Percentiles rank a stretch among this genome's conserved stretches.
phyloP scores from a whole-genome alignment of 345 rosid species.

The Clausena lansium region DNA sequence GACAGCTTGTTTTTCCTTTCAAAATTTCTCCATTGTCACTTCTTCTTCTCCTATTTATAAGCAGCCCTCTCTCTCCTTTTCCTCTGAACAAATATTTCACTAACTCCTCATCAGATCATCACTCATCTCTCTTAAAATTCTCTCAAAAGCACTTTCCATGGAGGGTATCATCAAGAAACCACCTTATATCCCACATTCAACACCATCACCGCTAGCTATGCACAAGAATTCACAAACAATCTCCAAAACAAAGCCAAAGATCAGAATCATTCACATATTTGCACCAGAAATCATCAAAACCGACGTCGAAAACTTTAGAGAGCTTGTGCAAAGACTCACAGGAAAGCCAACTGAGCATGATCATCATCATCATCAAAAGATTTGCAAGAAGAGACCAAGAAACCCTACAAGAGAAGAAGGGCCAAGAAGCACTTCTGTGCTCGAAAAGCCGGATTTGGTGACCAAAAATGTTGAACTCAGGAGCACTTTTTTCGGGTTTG shows the following conservation, averaged over 20 bases:
- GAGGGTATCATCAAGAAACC: constrained; percentile 38
- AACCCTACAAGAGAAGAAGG: constrained; percentile 15
- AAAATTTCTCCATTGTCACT: neutral
- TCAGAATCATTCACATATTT: constrained; percentile 80
- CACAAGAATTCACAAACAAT: constrained; percentile 48
- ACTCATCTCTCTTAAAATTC: constrained; percentile 13
- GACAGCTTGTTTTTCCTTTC: constrained; percentile 26
- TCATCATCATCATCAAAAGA: constrained; percentile 13
- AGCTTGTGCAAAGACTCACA: constrained; percentile 86
- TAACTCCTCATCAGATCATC: constrained; percentile 31
- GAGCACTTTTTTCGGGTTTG: constrained; percentile 26
- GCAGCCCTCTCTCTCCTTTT: constrained; percentile 12
- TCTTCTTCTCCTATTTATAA: constrained; percentile 22
- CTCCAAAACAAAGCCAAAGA: constrained; percentile 71
- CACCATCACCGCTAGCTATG: constrained; percentile 39
- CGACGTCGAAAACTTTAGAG: constrained; percentile 81
- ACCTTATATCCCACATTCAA: constrained; percentile 12
- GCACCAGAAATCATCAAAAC: constrained; percentile 97
- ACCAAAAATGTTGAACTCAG: constrained; percentile 26
- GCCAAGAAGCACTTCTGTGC: neutral
- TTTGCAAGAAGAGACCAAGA: constrained; percentile 21
- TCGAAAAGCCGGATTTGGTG: neutral
- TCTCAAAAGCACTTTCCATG: constrained; percentile 25
- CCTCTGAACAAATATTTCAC: constrained; percentile 34
- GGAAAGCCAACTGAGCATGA: constrained; percentile 53